Evolutionary conservation across 1,284 basidiomycete genomes (phyloP).

Genomic region (Puccinia polysora): DNA sequence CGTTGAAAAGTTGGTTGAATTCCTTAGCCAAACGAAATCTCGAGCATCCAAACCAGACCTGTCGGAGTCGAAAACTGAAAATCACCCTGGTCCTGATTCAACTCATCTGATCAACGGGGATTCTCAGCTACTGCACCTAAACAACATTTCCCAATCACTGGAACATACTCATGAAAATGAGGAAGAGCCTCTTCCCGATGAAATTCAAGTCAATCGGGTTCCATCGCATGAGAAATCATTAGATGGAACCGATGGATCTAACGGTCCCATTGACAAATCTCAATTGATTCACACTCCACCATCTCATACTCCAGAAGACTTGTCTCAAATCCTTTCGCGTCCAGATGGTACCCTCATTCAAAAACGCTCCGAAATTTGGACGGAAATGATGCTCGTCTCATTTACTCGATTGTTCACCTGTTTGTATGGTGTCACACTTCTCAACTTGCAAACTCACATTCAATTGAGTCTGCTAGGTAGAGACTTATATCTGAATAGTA

Average conservation of each 20-base stretch:
- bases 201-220: no score
- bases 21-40: constrained; percentile 14
- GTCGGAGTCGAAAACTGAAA: no score
- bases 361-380: constrained; percentile 33
- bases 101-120: constrained; percentile 60
- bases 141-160: not conserved
- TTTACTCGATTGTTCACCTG: constrained; percentile 79
- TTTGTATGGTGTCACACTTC: constrained; percentile 72
- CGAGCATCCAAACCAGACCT: no score
- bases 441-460: constrained; percentile 72
- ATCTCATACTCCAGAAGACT: no score
- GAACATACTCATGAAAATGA: no score
- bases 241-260: no score
- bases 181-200: no score
- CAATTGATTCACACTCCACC: no score
- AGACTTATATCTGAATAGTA: constrained; percentile 68
- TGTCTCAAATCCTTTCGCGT: no score
- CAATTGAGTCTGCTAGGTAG: constrained; percentile 80
- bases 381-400: constrained; percentile 54
- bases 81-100: not conserved
- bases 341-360: constrained; percentile 15
- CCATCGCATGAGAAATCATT: no score
- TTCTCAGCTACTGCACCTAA: constrained; percentile 1
- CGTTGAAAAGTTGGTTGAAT: constrained; percentile 66
- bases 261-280: no score